These are phyloP conservation scores for Nothomitra cinnamomea DNA, from an alignment of 2,329 filamentous ascomycete genomes.

Conservation along the genomic window DNA sequence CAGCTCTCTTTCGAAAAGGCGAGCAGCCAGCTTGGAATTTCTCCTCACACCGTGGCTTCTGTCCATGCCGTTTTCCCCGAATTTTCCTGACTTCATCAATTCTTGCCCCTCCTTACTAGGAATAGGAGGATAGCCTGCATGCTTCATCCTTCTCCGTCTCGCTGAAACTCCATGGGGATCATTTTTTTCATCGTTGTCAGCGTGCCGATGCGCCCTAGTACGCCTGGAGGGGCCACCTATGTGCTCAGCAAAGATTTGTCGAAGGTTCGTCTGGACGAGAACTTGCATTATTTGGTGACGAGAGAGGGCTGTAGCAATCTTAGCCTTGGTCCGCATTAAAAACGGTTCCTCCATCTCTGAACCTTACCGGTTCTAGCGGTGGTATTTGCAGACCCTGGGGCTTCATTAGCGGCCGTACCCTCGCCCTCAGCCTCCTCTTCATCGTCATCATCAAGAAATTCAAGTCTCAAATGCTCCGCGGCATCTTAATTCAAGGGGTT, in stretches of 20 bases:
- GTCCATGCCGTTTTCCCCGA: slow-evolving; percentile 51
- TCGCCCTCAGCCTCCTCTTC: slow-evolving; percentile 12
- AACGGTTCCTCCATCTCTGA: too few relatives aligned
- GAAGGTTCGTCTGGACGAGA: neutral
- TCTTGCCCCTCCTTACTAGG: slow-evolving; percentile 61
- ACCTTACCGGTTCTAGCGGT: too few relatives aligned
- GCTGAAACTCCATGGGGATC: slow-evolving; percentile 26
- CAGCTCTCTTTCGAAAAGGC: slow-evolving; percentile 67
- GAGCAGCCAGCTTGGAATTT: slow-evolving; percentile 43
- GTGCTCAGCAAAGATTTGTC: neutral
- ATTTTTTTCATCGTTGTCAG: slow-evolving; percentile 11
- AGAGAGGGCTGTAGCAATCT: too few relatives aligned
- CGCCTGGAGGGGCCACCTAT: neutral
- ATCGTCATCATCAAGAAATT: slow-evolving; percentile 11
- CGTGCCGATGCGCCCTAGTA: neutral
- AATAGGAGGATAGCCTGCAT: slow-evolving; percentile 64
- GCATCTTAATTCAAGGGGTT: neutral
- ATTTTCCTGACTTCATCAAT: slow-evolving; percentile 68
- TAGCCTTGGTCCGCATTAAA: neutral
- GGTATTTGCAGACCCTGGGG: too few relatives aligned
- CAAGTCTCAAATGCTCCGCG: neutral
- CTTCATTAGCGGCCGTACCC: slow-evolving; percentile 12
- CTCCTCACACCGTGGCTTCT: slow-evolving; percentile 34
- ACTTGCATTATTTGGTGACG: neutral
- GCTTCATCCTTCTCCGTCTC: slow-evolving; percentile 27